Base-by-base conservation (phyloP, 1,139 yeast genomes). In the Nakaseomyces nivariensis region DNA sequence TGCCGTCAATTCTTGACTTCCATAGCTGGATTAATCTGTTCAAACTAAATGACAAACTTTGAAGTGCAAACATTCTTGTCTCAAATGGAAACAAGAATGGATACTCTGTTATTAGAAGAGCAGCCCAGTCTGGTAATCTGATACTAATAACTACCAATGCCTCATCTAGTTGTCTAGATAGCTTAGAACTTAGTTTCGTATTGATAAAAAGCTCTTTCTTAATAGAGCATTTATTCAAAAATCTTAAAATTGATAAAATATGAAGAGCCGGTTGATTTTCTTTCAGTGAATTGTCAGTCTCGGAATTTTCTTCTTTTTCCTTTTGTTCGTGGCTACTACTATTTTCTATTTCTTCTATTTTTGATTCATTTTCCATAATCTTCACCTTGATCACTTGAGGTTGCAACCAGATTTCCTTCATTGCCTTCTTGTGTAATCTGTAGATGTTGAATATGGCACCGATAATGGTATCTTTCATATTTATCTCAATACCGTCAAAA, bases 41-140 rank as follows among this genome's bases (percentile, higher is more conserved):
- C 64, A 86, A 85, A 0, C 97, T 97, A 72, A 87, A 90, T 0
- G 97, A 89, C 0, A 96, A 87, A 4, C 92, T 82, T 58, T 86
- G 94, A 52, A 92, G 68, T 61, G 87, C 89, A 56, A 81, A 78
- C 45, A 85, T 73, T 53, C 97, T 75, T 0, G 94, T 80, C 52
- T 84, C 95, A 50, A 90, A 71, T 0, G 97, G 97, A 62, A 87
- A 88, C 48, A 92, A 66, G 59, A 90, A 92, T 9, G 96, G 88
- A 60, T 76, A 89, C 27, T 79, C 74, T 49, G 83, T 75, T 0
- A 95, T 82, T 11, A 88, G 70, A 54, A 79, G 77, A 37, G 85
- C 77, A 34, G 85, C 77, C 98, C 98, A 92, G 7, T 78, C 78
- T 0, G 98, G 98, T 47, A 92, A 66, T 2, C 87, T 78, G 0